Evolutionary conservation across 805 yeast species (phyloP).

Genomic region (Yarrowia sp.): DNA sequence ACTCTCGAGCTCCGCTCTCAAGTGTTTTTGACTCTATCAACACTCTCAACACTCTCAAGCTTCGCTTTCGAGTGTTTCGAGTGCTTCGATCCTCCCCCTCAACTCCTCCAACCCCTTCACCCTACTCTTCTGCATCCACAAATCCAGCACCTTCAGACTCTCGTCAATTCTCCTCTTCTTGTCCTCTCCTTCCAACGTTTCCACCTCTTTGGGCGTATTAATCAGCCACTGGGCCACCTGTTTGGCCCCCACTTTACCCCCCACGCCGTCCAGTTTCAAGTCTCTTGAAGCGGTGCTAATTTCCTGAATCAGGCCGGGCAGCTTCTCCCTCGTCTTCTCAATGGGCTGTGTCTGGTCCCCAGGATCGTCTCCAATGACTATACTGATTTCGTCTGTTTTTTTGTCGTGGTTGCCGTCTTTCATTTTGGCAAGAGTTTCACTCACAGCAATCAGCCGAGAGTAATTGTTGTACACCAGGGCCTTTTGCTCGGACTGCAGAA

Average conservation of each 20-base stretch:
- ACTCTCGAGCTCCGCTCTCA: no score
- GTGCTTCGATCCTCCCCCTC: slow-evolving; percentile 9
- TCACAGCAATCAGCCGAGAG: slow-evolving; percentile 50
- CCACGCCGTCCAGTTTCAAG: slow-evolving; percentile 1
- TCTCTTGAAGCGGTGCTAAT: slow-evolving; percentile 15
- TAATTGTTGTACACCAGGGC: slow-evolving; percentile 53
- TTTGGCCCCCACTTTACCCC: slow-evolving; percentile 3
- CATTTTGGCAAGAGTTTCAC: slow-evolving; percentile 48
- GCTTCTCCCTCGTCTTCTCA: slow-evolving; percentile 2
- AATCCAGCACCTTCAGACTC: slow-evolving; percentile 6
- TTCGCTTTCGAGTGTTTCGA: not conserved
- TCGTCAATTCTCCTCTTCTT: slow-evolving; percentile 1
- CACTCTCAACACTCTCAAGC: not conserved
- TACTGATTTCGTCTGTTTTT: not conserved
- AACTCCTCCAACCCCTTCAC: slow-evolving; percentile 11
- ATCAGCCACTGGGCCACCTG: slow-evolving; percentile 33
- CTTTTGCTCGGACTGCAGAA: slow-evolving; percentile 51
- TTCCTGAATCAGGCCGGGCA: slow-evolving; percentile 10
- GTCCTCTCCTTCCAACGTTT: slow-evolving; percentile 5
- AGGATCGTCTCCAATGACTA: slow-evolving; percentile 17
- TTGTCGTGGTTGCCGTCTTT: slow-evolving; percentile 33
- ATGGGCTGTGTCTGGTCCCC: not conserved
- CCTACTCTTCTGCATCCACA: slow-evolving; percentile 26
- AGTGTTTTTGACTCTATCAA: no score
- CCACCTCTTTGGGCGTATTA: slow-evolving; percentile 7